These are phyloP conservation scores for Talaromyces ruber DNA, from an alignment of 495 filamentous ascomycete species.

Conservation along the genomic window DNA sequence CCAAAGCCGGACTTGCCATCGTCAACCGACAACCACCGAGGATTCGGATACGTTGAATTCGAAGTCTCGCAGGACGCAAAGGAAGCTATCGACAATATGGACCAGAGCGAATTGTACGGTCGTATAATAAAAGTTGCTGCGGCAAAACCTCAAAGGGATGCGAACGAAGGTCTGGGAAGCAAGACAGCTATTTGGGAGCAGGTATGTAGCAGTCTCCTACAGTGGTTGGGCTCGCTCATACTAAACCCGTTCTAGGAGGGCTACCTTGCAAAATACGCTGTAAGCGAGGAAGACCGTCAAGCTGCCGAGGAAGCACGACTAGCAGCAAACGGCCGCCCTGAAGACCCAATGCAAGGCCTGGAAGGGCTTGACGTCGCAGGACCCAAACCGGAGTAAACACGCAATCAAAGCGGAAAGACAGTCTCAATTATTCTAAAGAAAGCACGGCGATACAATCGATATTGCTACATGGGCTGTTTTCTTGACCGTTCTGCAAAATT, in stretches of 20 bases:
- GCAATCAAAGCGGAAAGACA: not conserved
- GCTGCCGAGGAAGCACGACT: slow-evolving; percentile 51
- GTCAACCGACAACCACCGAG: slow-evolving; percentile 68
- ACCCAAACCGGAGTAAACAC: slow-evolving; percentile 63
- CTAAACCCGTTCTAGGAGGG: slow-evolving; percentile 59
- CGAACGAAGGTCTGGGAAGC: slow-evolving; percentile 75
- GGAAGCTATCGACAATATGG: slow-evolving; percentile 99
- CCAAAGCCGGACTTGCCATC: slow-evolving; percentile 73
- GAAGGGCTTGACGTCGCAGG: slow-evolving; percentile 92
- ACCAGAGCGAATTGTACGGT: slow-evolving; percentile 92
- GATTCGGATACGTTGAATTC: slow-evolving; percentile 96
- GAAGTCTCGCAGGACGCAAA: slow-evolving; percentile 77
- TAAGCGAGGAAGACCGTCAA: slow-evolving; percentile 73
- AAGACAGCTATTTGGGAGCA: slow-evolving; percentile 98
- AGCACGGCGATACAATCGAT: slow-evolving; percentile 4
- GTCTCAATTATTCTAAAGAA: not conserved
- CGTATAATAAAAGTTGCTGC: slow-evolving; percentile 83
- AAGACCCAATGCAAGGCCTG: slow-evolving; percentile 92
- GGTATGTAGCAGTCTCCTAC: slow-evolving; percentile 42
- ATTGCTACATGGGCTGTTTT: slow-evolving; percentile 4
- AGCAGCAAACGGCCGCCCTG: slow-evolving; percentile 41
- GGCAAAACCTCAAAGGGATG: slow-evolving; percentile 88
- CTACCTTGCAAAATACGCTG: slow-evolving; percentile 84
- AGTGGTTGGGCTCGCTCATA: slow-evolving; percentile 12
- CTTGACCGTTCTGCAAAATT: slow-evolving; percentile 4